Conservation (phyloP, 1,284 basidiomycete species). For the Acaromyces ingoldii region DNA sequence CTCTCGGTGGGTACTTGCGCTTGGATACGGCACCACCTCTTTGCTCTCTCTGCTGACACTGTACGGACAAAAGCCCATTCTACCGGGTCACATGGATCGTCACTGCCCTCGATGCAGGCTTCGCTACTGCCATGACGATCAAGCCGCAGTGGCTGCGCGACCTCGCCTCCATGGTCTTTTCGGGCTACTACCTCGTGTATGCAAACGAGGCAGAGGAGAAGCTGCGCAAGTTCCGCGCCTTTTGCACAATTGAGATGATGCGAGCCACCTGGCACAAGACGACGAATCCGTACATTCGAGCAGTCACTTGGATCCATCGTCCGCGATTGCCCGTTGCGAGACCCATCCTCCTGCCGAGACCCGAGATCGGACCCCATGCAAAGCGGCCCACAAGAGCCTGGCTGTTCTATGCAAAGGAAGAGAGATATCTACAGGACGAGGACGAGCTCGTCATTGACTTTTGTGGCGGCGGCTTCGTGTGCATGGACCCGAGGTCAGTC, state of each 20-base stretch:
- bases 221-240: slow-evolving; percentile 82
- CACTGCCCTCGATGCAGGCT: slow-evolving; percentile 85
- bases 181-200: slow-evolving; percentile 86
- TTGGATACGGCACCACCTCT: no score
- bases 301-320: slow-evolving; percentile 61
- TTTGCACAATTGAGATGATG: slow-evolving; percentile 93
- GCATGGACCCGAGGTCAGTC: slow-evolving; percentile 59
- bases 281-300: slow-evolving; percentile 77
- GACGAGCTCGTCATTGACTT: slow-evolving; percentile 60
- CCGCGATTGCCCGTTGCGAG: slow-evolving; percentile 64
- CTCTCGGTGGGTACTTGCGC: no score
- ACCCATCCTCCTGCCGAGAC: slow-evolving; percentile 75
- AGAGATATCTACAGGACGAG: slow-evolving; percentile 59
- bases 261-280: slow-evolving; percentile 95
- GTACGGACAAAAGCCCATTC: slow-evolving; percentile 77
- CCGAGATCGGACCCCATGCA: slow-evolving; percentile 49
- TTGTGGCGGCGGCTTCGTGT: slow-evolving; percentile 92
- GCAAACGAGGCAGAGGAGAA: slow-evolving; percentile 80
- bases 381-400: slow-evolving; percentile 74
- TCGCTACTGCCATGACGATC: slow-evolving; percentile 88
- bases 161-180: slow-evolving; percentile 63
- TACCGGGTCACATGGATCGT: slow-evolving; percentile 95
- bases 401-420: slow-evolving; percentile 75
- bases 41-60: no score
- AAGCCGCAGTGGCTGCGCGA: slow-evolving; percentile 88